A percentile compares a stretch with the other conserved stretches of the same genome.
Conservation (phyloP, 306 rosid species). For the Datisca glomerata region DNA sequence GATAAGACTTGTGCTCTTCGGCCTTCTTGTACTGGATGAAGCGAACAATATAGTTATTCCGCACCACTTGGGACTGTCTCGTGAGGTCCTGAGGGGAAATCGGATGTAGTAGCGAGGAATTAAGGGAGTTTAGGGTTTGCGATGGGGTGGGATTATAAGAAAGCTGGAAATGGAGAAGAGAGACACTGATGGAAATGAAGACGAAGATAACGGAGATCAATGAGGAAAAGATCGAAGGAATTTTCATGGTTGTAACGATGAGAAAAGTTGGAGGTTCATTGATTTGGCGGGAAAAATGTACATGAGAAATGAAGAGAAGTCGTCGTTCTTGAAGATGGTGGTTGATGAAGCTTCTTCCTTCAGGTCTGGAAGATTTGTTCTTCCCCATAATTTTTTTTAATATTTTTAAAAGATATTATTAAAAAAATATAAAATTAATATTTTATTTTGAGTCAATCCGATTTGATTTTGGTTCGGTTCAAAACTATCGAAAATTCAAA, state of each 20-base stretch:
- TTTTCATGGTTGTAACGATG: constrained; percentile 22
- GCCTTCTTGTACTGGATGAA: constrained; percentile 47
- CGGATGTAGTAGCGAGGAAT: constrained; percentile 7
- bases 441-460: no score
- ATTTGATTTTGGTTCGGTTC: no score
- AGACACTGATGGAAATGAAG: constrained; percentile 18
- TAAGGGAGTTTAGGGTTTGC: constrained; percentile 29
- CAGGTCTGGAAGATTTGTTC: no score
- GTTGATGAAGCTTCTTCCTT: no score
- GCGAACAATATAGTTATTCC: constrained; percentile 58
- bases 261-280: constrained; percentile 5
- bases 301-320: not conserved
- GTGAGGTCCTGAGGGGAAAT: constrained; percentile 11
- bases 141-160: constrained; percentile 10
- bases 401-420: no score
- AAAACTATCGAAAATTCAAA: no score
- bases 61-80: constrained; percentile 12
- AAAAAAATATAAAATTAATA: no score
- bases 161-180: constrained; percentile 18
- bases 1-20: constrained; percentile 45
- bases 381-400: no score
- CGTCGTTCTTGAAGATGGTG: not conserved
- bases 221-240: constrained; percentile 12
- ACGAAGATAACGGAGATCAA: constrained; percentile 24
- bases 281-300: constrained; percentile 42